Conservation (phyloP, 1,139 yeast species). For the Debaryomyces sp. region DNA sequence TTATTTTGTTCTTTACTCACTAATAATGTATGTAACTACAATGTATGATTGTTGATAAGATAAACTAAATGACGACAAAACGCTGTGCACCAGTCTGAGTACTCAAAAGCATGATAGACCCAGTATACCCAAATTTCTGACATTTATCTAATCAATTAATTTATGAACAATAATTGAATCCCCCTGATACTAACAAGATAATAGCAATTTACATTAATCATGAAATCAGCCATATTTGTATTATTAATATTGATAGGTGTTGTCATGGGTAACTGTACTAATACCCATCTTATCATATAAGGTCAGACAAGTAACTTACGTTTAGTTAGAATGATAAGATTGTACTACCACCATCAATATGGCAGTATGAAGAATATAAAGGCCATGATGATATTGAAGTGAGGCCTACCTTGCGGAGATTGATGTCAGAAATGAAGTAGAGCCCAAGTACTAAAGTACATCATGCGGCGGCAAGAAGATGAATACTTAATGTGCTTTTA, state of each 20-base stretch:
- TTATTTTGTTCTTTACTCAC: background rate
- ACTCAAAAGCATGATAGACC: constrained; percentile 49
- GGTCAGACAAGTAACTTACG: background rate
- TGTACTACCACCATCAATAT: background rate
- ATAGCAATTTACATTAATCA: background rate
- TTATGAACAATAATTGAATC: background rate
- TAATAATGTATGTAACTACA: constrained; percentile 6
- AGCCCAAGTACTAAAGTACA: background rate
- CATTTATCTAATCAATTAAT: constrained; percentile 8
- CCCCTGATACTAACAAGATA: background rate
- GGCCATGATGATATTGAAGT: background rate
- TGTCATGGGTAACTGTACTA: background rate
- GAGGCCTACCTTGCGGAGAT: background rate
- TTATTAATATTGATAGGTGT: background rate
- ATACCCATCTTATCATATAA: background rate
- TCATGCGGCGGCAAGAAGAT: background rate
- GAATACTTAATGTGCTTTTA: too few species aligned
- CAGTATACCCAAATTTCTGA: constrained; percentile 55
- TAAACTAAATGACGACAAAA: constrained; percentile 41
- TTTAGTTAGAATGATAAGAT: background rate
- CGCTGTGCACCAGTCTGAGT: constrained; percentile 60
- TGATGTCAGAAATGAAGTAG: too few species aligned
- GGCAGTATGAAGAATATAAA: background rate
- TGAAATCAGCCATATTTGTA: too few species aligned
- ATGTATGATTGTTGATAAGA: background rate